Evolutionary conservation across 805 yeast genomes (phyloP).

Genomic region (Candida hungchunana): DNA sequence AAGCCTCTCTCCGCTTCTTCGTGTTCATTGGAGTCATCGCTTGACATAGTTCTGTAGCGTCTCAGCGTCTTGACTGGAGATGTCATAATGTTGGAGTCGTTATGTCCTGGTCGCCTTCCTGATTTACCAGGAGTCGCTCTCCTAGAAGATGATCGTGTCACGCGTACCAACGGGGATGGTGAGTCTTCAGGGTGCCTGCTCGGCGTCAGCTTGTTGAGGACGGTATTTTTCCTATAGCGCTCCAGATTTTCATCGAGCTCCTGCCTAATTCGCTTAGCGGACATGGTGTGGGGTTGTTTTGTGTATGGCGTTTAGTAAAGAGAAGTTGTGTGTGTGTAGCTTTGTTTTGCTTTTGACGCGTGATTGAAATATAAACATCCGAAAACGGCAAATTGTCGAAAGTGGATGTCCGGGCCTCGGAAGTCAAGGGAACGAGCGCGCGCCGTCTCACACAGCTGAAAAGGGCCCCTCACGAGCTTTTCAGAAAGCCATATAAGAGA

Average conservation of each 20-base stretch:
- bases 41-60: constrained; percentile 6
- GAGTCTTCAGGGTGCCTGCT: constrained; percentile 4
- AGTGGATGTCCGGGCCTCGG: too few relatives aligned
- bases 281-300: too few relatives aligned
- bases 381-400: too few relatives aligned
- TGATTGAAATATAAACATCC: too few relatives aligned
- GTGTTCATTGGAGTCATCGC: constrained; percentile 1
- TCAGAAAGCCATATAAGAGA: too few relatives aligned
- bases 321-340: too few relatives aligned
- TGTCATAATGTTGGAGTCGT: constrained; percentile 21
- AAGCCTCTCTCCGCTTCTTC: too few relatives aligned
- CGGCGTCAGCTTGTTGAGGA: constrained; percentile 24
- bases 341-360: too few relatives aligned
- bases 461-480: too few relatives aligned
- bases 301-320: too few relatives aligned
- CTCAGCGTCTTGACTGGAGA: constrained; percentile 24
- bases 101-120: constrained; percentile 6
- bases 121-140: constrained; percentile 5
- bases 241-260: constrained; percentile 15
- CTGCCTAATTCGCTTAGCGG: constrained; percentile 1
- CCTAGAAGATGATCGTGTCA: constrained; percentile 3
- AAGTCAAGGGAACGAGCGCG: too few relatives aligned
- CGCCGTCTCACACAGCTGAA: too few relatives aligned
- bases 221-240: constrained; percentile 18
- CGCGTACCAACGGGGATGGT: neutral